phyloP scores from a whole-genome alignment of 2,329 filamentous ascomycete genomes.

The Penicillium sp. region DNA sequence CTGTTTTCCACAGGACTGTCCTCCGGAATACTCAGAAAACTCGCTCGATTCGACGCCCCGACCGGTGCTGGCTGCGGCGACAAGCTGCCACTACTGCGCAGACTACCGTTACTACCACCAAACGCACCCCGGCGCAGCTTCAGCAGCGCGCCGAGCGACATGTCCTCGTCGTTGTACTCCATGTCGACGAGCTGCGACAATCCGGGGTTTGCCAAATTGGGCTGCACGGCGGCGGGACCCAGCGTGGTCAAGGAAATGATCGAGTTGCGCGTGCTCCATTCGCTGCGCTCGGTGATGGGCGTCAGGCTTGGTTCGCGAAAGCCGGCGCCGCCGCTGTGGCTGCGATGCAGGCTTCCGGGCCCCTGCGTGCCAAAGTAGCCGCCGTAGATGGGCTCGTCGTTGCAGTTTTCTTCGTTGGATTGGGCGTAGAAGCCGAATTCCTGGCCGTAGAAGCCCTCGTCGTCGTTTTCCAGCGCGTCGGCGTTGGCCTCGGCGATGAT shows the following conservation, averaged over 20 bases:
- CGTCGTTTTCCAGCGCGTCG: constrained; percentile 85
- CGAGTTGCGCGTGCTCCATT: constrained; percentile 93
- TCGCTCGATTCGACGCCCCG: constrained; percentile 30
- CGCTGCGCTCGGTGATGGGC: constrained; percentile 91
- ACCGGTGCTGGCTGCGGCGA: constrained; percentile 34
- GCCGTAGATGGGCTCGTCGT: constrained; percentile 66
- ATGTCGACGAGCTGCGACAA: constrained; percentile 69
- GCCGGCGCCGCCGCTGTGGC: constrained; percentile 67
- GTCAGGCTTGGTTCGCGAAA: constrained; percentile 88
- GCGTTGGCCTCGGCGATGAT: constrained; percentile 96
- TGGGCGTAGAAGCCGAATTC: constrained; percentile 93
- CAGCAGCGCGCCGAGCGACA: constrained; percentile 69
- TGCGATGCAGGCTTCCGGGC: constrained; percentile 58
- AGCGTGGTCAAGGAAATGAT: constrained; percentile 69
- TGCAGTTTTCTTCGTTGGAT: constrained; percentile 43
- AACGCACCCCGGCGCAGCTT: constrained; percentile 72
- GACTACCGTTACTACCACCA: constrained; percentile 73
- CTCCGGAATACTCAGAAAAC: constrained; percentile 33
- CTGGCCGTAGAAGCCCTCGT: constrained; percentile 89
- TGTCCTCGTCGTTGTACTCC: constrained; percentile 61
- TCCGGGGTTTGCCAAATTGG: constrained; percentile 62
- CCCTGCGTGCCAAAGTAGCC: constrained; percentile 83
- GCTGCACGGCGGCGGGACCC: constrained; percentile 24
- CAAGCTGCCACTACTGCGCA: constrained; percentile 51
- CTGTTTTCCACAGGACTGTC: constrained; percentile 17